Base-by-base conservation (phyloP, 441 rosid species). In the Gossypium davidsonii region DNA sequence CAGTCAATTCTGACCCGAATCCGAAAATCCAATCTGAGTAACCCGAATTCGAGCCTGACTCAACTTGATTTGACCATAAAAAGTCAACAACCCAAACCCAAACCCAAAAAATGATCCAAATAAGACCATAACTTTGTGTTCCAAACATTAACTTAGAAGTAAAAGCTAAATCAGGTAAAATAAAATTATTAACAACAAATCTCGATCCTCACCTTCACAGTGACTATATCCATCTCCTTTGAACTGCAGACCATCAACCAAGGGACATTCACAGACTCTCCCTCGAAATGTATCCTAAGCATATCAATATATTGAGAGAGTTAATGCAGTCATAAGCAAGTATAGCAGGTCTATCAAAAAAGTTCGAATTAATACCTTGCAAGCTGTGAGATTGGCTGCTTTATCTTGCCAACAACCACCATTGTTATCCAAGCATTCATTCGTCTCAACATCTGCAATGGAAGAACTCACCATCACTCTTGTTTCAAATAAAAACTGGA, bases 371-470 rank as follows among this genome's bases (percentile, higher is more conserved):
- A 76, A 46, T 74, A 91, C 99, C 97, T 88, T 93, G 91, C 98
- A 96, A 80, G 99, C 99, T 20, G 98, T 91, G 65, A 96, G 70
- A 53, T 91, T 90, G 78, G 97, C 91, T 53, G 70, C 60, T 74
- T 86, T 88, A 83, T 93, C 99, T 81, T 80, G 75, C 98, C 99
- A 96, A 82, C 99, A 96, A 74, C 98, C 98, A 0, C 98, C 99
- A 81, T 91, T 85, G 78, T 91, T 96, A 72, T 90, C 92, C 84
- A 93, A 80, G 86, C 99, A 96, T 73, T 96, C 99, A 72, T 96
- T 96, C 70, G 99, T 84, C 86, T 96, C 99, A 81, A 96, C 83
- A 75, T 90, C 99, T 95, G 90, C 76, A 76, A 76, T 2, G n/a
- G 61, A 64, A 21, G 34, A 20, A 52, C 56, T 34, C 66, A 46